phyloP scores from a whole-genome alignment of 2,329 filamentous ascomycete species.

The Podosphaera fusca region DNA sequence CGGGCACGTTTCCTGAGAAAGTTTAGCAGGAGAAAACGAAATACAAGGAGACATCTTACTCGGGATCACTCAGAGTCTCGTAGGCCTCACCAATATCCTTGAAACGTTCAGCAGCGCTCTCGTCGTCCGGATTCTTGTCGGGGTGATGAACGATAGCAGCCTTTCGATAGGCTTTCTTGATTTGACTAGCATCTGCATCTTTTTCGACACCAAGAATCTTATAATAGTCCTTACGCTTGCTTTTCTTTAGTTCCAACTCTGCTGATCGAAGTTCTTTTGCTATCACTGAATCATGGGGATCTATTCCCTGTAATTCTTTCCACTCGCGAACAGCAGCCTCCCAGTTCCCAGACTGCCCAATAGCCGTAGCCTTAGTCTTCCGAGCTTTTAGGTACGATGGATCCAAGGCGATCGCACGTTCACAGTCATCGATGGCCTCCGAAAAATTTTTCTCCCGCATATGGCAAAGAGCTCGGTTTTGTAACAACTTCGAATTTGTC shows the following conservation, averaged over 20 bases:
- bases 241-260: conserved; percentile 93
- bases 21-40: conserved; percentile 17
- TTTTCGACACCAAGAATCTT: conserved; percentile 84
- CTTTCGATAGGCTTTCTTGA: conserved; percentile 95
- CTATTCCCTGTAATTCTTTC: conserved; percentile 64
- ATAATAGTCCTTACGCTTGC: conserved; percentile 93
- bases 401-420: conserved; percentile 61
- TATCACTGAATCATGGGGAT: conserved; percentile 61
- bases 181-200: conserved; percentile 58
- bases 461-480: conserved; percentile 75
- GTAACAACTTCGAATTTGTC: conserved; percentile 82
- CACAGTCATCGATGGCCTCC: conserved; percentile 65
- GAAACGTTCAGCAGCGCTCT: conserved; percentile 69
- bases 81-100: conserved; percentile 97
- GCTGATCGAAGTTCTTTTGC: conserved; percentile 70
- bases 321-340: conserved; percentile 75
- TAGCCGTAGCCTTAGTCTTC: conserved; percentile 79
- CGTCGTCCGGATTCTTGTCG: conserved; percentile 86
- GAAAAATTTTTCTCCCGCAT: conserved; percentile 68
- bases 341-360: conserved; percentile 72
- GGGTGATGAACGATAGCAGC: conserved; percentile 86
- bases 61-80: conserved; percentile 78
- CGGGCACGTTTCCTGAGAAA: conserved; percentile 51
- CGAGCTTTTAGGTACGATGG: conserved; percentile 71
- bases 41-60: conserved; percentile 33